Evolutionary conservation across 768 basidiomycete genomes (phyloP).

Genomic region (Macrocybe gigantea): DNA sequence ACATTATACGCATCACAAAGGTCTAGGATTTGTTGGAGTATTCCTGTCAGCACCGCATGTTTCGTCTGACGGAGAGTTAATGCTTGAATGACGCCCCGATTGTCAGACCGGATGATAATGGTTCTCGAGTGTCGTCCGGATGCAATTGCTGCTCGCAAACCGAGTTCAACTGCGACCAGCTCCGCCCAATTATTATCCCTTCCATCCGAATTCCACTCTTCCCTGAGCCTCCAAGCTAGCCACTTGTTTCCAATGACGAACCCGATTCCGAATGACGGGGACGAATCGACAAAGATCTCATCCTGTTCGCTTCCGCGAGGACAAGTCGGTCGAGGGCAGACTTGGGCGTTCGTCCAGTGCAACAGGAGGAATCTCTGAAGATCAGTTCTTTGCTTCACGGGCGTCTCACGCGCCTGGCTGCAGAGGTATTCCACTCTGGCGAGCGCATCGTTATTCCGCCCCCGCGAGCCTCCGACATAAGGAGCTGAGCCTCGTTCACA

Average conservation of each 20-base stretch:
- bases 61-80: slow-evolving; percentile 19
- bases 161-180: slow-evolving; percentile 38
- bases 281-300: slow-evolving; percentile 35
- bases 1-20: slow-evolving; percentile 16
- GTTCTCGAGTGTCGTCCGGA: slow-evolving; percentile 13
- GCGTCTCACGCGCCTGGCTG: background rate
- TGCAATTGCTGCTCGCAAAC: slow-evolving; percentile 23
- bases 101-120: slow-evolving; percentile 32
- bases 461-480: background rate
- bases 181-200: slow-evolving; percentile 39
- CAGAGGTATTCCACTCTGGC: background rate
- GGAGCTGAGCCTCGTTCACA: too few relatives aligned
- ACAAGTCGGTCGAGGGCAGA: background rate
- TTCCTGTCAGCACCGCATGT: slow-evolving; percentile 16
- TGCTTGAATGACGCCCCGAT: slow-evolving; percentile 31
- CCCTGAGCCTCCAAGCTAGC: slow-evolving; percentile 32
- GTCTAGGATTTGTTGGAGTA: slow-evolving; percentile 20
- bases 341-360: slow-evolving; percentile 8
- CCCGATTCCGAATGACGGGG: slow-evolving; percentile 33
- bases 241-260: slow-evolving; percentile 25
- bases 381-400: background rate
- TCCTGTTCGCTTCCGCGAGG: background rate
- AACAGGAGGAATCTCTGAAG: slow-evolving; percentile 15
- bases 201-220: slow-evolving; percentile 20
- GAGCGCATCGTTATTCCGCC: background rate